Evolutionary conservation across 2,329 filamentous ascomycete genomes (phyloP).

Genomic region (Fusarium solani-melongenae): DNA sequence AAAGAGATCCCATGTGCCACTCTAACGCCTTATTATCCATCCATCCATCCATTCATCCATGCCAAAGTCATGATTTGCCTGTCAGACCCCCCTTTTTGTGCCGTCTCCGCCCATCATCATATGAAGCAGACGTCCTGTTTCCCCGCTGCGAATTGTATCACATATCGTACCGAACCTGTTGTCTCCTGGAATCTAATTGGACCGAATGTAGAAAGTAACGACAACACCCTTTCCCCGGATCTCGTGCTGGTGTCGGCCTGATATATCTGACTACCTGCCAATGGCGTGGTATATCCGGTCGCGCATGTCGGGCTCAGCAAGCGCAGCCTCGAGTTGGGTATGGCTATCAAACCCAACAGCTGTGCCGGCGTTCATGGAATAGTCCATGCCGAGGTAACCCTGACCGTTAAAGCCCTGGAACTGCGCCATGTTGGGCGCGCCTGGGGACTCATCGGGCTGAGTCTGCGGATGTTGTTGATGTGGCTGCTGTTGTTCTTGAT

Average conservation of each 20-base stretch:
- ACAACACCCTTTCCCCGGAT: neutral
- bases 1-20: neutral
- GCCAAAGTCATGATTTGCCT: neutral
- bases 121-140: constrained; percentile 9
- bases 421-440: constrained; percentile 15
- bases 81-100: neutral
- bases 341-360: constrained; percentile 30
- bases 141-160: constrained; percentile 4
- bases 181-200: neutral
- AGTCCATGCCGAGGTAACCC: constrained; percentile 42
- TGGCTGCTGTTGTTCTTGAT: constrained; percentile 13
- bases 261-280: constrained; percentile 19
- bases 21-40: neutral
- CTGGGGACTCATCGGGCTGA: constrained; percentile 14
- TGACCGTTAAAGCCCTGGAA: constrained; percentile 36
- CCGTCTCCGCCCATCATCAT: neutral
- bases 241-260: neutral
- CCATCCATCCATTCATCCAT: neutral
- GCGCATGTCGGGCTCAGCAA: constrained; percentile 38
- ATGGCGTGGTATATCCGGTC: constrained; percentile 40
- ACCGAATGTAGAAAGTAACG: neutral
- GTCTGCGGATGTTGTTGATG: constrained; percentile 21
- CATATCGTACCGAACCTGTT: neutral
- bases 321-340: constrained; percentile 34
- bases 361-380: constrained; percentile 12